phyloP scores from a whole-genome alignment of 176 grass and related monocot species.

The barley (Hordeum vulgare) region DNA sequence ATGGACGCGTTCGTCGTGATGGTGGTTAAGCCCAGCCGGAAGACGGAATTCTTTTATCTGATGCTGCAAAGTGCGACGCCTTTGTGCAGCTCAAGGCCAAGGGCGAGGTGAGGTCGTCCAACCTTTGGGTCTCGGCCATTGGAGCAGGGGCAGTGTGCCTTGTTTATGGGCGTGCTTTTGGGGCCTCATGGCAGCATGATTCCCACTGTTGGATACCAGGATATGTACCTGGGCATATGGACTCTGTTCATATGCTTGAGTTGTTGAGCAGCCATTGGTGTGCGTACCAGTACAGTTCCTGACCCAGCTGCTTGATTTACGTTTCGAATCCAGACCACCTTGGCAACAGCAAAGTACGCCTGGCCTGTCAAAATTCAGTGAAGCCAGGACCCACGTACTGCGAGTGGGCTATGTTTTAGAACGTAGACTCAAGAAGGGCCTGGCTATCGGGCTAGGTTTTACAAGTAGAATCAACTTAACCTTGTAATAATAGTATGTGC shows the following conservation, averaged over 20 bases:
- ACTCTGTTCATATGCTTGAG: background rate
- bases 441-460: no score
- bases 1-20: background rate
- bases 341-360: no score
- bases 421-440: no score
- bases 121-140: background rate
- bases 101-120: background rate
- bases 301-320: background rate
- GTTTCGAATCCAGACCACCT: background rate
- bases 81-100: no score
- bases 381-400: no score
- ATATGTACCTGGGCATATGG: background rate
- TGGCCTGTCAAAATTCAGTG: no score
- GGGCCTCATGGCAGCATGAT: background rate
- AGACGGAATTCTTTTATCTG: background rate
- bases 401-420: no score
- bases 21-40: background rate
- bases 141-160: background rate
- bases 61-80: slow-evolving; percentile 7
- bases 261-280: slow-evolving; percentile 19
- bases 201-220: background rate
- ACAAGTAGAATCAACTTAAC: no score
- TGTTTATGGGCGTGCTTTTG: background rate
- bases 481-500: no score
- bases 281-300: background rate